A percentile compares a stretch with the other conserved stretches of the same genome.
Conservation (phyloP, 495 filamentous ascomycete species). For the Penicillium angulare region DNA sequence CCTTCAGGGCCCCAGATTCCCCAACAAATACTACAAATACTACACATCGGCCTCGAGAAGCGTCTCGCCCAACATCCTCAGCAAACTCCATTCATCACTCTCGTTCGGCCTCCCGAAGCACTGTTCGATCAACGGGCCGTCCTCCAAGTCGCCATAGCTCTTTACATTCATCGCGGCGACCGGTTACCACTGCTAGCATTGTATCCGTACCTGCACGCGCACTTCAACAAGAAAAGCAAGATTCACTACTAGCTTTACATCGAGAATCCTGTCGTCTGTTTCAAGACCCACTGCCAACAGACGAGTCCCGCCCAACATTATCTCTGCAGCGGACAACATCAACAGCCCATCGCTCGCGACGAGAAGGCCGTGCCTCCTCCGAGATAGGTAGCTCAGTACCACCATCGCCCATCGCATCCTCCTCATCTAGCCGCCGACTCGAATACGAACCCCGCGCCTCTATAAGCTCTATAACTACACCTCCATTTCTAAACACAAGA, state of each 20-base stretch:
- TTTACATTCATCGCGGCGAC: constrained; percentile 30
- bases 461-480: constrained; percentile 4
- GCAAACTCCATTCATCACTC: constrained; percentile 25
- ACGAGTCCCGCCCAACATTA: constrained; percentile 6
- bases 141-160: constrained; percentile 33
- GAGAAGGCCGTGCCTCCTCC: constrained; percentile 13
- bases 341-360: constrained; percentile 7
- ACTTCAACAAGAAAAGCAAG: constrained; percentile 26
- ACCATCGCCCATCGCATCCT: constrained; percentile 22
- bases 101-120: constrained; percentile 33
- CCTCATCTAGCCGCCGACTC: constrained; percentile 10
- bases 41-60: constrained; percentile 13
- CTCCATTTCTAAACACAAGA: constrained; percentile 9
- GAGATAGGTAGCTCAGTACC: constrained; percentile 18
- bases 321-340: constrained; percentile 6
- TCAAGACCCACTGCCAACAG: constrained; percentile 22
- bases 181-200: constrained; percentile 24
- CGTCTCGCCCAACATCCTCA: constrained; percentile 27
- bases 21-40: constrained; percentile 6
- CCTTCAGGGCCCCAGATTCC: constrained; percentile 8
- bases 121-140: constrained; percentile 27
- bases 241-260: constrained; percentile 43
- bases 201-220: constrained; percentile 26
- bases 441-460: constrained; percentile 14
- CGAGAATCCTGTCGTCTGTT: constrained; percentile 48